Base-by-base conservation (phyloP, 2,329 filamentous ascomycete species). In the Fusarium foetens region DNA sequence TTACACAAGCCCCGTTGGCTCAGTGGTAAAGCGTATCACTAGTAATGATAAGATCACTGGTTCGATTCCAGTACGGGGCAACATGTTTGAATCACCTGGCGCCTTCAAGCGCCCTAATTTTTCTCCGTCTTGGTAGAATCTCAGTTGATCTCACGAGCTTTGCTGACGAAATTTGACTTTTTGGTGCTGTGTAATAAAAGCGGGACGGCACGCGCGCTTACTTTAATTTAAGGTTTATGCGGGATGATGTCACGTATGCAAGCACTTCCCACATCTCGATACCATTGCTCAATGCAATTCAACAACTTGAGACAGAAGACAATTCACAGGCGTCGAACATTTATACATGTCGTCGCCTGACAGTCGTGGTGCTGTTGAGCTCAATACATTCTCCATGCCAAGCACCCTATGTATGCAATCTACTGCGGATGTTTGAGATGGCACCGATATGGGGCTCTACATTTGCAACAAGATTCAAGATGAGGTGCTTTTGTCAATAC, bases 31-130 rank as follows among this genome's bases (percentile, higher is more conserved):
- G 68, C 68, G 68, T 71, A 67, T 71, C 68, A 71, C 68, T 71
- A 71, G 68, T 71, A 71, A 71, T 71, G 68, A 71, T 67, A 71
- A 71, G 67, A 67, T 71, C 68, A 67, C 54, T 67, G 68, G 68
- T 71, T 71, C 68, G 68, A 57, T 57, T 57, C 53, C 69, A 68
- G 63, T 68, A 68, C 63, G 69, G 63, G 69, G 69, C 69, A 71
- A 13, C 12, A 41, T 1, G 25, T 17, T 1, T 25, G 25, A 2
- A 35, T 0, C 0, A 29, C 0, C 6, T 0, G 27, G 33, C n/a
- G 7, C 1, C 5, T 12, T 29, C 3, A 4, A 14, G 21, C 21
- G 27, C 12, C 12, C 14, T 1, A 8, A 23, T 53, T 71, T 70
- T 57, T 67, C 13, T 5, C 9, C 7, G 14, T 21, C 8, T 14